Conservation (phyloP, 2,329 filamentous ascomycete genomes). For the Cladosporium sp. region DNA sequence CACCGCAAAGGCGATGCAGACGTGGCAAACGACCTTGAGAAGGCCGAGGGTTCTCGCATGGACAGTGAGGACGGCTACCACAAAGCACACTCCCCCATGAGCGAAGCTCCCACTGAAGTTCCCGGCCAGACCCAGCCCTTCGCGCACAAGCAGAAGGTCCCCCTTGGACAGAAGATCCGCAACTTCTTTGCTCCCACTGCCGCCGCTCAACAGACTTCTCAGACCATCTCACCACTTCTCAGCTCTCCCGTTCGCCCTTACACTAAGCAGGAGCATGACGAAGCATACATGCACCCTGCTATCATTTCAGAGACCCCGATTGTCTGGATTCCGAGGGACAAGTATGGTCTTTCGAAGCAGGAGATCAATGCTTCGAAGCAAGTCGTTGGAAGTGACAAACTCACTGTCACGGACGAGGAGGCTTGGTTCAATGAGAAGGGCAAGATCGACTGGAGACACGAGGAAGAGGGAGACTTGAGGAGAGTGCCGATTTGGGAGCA, state of each 20-base stretch:
- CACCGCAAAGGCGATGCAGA: conserved; percentile 23
- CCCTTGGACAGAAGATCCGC: conserved; percentile 20
- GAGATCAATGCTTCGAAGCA: conserved; percentile 36
- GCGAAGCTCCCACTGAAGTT: not conserved
- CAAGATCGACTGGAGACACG: conserved; percentile 25
- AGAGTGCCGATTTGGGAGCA: conserved; percentile 39
- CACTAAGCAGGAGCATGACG: conserved; percentile 30
- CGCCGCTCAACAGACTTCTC: conserved; percentile 27
- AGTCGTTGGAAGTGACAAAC: conserved; percentile 26
- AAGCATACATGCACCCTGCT: conserved; percentile 43
- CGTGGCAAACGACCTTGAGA: conserved; percentile 14
- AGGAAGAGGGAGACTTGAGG: conserved; percentile 36
- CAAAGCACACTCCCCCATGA: conserved; percentile 6
- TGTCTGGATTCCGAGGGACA: conserved; percentile 43
- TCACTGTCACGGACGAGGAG: conserved; percentile 40
- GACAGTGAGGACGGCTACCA: conserved; percentile 19
- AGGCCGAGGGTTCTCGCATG: conserved; percentile 24
- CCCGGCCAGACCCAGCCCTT: not conserved
- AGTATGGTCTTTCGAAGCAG: conserved; percentile 39
- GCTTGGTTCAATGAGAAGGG: conserved; percentile 43
- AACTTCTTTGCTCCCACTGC: conserved; percentile 22
- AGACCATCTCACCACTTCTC: conserved; percentile 22
- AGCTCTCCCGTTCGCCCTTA: conserved; percentile 27
- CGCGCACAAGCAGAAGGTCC: not conserved
- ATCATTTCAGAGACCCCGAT: conserved; percentile 37